Conservation (phyloP, 1,284 basidiomycete species). For the Fomitopsis schrenkii region DNA sequence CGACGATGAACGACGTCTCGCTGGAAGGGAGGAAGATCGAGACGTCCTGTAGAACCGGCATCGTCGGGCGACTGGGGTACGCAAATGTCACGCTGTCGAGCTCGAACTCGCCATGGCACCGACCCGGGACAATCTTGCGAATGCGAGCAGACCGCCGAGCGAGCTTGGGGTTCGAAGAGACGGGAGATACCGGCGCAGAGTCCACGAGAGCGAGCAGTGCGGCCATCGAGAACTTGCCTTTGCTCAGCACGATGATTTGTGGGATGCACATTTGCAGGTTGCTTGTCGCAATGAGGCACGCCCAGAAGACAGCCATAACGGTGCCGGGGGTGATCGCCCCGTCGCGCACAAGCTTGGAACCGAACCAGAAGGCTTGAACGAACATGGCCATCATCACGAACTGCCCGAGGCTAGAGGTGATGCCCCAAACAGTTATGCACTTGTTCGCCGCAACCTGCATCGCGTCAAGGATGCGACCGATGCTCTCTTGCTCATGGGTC, state of each 20-base stretch:
- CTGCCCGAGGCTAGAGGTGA: slow-evolving; percentile 66
- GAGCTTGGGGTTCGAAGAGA: slow-evolving; percentile 16
- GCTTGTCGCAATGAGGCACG: slow-evolving; percentile 84
- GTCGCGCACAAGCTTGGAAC: slow-evolving; percentile 78
- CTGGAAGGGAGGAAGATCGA: slow-evolving; percentile 76
- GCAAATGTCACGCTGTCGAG: slow-evolving; percentile 78
- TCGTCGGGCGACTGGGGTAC: slow-evolving; percentile 79
- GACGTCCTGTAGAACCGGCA: slow-evolving; percentile 59
- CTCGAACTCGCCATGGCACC: slow-evolving; percentile 75
- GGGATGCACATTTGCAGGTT: slow-evolving; percentile 87
- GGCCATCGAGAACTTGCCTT: slow-evolving; percentile 84
- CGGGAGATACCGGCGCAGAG: slow-evolving; percentile 23
- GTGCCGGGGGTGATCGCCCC: slow-evolving; percentile 68
- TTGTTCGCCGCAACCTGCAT: slow-evolving; percentile 47
- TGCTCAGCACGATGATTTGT: slow-evolving; percentile 72
- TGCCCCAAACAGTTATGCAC: slow-evolving; percentile 74
- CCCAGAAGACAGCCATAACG: slow-evolving; percentile 97
- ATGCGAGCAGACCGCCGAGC: slow-evolving; percentile 24
- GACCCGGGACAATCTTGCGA: slow-evolving; percentile 54
- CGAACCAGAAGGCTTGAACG: slow-evolving; percentile 97
- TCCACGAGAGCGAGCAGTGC: slow-evolving; percentile 64
- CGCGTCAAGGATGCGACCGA: slow-evolving; percentile 43
- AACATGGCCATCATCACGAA: slow-evolving; percentile 90
- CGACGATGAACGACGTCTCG: slow-evolving; percentile 92
- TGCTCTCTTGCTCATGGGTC: slow-evolving; percentile 49